Percentiles rank a stretch among this genome's conserved stretches.
These are phyloP conservation scores for Monoraphidium neglectum DNA, from an alignment of 139 green algal species.

Conservation along the genomic window DNA sequence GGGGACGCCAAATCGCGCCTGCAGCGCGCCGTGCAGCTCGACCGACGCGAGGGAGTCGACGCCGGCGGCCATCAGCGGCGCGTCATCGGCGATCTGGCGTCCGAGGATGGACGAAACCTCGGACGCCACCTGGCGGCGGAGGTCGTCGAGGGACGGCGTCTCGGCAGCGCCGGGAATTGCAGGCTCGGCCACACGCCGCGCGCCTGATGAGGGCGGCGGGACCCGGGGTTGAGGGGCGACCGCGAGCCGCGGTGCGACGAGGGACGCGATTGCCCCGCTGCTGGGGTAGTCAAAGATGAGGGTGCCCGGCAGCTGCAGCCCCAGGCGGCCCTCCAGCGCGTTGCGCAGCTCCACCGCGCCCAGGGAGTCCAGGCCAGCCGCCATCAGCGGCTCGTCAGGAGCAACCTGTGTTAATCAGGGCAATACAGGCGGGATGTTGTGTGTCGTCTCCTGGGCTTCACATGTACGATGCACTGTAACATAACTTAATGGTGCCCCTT, in stretches of 20 bases:
- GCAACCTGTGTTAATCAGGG: constrained; percentile 6
- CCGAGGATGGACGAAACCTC: too few relatives aligned
- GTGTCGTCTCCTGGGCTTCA: too few relatives aligned
- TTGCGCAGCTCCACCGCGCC: constrained; percentile 81
- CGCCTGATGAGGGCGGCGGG: neutral
- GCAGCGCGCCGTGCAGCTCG: constrained; percentile 60
- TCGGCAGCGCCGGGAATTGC: too few relatives aligned
- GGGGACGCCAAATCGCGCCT: constrained; percentile 44
- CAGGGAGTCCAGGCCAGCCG: constrained; percentile 77
- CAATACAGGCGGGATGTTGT: too few relatives aligned
- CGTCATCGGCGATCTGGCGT: too few relatives aligned
- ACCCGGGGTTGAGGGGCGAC: too few relatives aligned
- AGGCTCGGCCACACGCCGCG: too few relatives aligned
- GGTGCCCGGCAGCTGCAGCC: constrained; percentile 63
- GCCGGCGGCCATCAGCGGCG: constrained; percentile 65
- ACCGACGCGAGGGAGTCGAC: constrained; percentile 64
- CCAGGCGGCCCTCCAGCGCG: constrained; percentile 54
- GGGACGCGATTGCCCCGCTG: constrained; percentile 41
- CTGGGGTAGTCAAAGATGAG: constrained; percentile 77
- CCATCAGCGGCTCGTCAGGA: constrained; percentile 75
- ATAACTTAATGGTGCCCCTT: too few relatives aligned
- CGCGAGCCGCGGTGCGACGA: neutral
- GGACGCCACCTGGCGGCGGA: too few relatives aligned
- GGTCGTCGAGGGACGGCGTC: too few relatives aligned
- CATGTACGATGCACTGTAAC: too few relatives aligned